phyloP scores from a whole-genome alignment of 2,329 filamentous ascomycete species.

The Colletotrichum destructivum region DNA sequence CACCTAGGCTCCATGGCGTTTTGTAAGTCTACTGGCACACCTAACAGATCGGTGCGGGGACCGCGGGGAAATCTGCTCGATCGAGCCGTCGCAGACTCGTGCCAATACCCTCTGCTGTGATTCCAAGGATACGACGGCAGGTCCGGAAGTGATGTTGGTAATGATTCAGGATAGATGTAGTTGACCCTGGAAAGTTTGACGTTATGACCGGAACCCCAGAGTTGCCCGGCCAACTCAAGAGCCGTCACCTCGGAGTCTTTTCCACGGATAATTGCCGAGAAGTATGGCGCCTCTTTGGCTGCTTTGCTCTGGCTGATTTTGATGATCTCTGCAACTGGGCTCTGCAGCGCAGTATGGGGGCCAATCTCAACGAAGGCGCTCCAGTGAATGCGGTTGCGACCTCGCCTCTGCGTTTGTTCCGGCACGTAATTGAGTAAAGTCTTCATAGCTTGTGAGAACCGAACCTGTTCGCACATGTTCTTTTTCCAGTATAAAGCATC shows the following conservation, averaged over 20 bases:
- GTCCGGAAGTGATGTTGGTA: slow-evolving; percentile 36
- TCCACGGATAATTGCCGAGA: slow-evolving; percentile 45
- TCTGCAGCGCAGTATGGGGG: slow-evolving; percentile 57
- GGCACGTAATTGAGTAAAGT: not conserved
- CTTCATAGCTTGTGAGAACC: slow-evolving; percentile 16
- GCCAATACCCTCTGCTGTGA: slow-evolving; percentile 32
- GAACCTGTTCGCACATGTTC: slow-evolving; percentile 30
- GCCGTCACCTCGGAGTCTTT: slow-evolving; percentile 47
- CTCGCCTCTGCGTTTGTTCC: not conserved
- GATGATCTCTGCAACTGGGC: slow-evolving; percentile 57
- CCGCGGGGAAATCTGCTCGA: not conserved
- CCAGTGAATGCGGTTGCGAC: slow-evolving; percentile 32
- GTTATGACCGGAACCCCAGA: slow-evolving; percentile 33
- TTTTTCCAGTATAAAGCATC: slow-evolving; percentile 43
- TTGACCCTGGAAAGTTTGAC: slow-evolving; percentile 51
- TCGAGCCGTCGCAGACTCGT: slow-evolving; percentile 26
- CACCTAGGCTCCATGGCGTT: slow-evolving; percentile 26
- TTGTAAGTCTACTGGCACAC: not conserved
- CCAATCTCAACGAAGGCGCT: slow-evolving; percentile 51
- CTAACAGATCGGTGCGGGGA: slow-evolving; percentile 32
- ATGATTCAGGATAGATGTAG: slow-evolving; percentile 44
- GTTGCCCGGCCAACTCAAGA: slow-evolving; percentile 33
- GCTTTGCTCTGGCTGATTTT: slow-evolving; percentile 54
- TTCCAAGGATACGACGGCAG: slow-evolving; percentile 44
- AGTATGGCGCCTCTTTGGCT: slow-evolving; percentile 47